Evolutionary conservation across 306 rosid species (phyloP), one percentile per base, ranked within the genome.

Genomic region (Abrus pulchellus): DNA sequence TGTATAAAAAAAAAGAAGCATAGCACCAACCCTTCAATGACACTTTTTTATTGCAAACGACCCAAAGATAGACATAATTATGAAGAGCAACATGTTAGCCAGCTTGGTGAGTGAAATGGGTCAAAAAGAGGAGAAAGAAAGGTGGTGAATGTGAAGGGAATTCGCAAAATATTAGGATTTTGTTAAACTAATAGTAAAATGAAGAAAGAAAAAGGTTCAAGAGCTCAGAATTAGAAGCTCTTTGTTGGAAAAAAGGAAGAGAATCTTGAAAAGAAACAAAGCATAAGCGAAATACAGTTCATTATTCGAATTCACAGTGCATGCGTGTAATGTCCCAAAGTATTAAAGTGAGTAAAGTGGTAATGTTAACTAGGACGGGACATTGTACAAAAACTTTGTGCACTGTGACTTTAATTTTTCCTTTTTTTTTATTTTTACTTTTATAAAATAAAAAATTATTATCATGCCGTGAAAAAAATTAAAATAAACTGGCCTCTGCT

Each of bases 231-330:
- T 66, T 65, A 81, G 89, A 85, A 86, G 69, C 63, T 72, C 87
- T 85, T 75, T 84, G 85, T 85, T 80, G 80, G 80, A 70, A 71
- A 80, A 84, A 86, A 72, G 72, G 79, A 85, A 88, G 75, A 82
- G 94, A 92, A 92, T 90, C 97, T 85, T 84, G 47, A 79, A 90
- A 88, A 89, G 88, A 83, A 84, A 81, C 67, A 77, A 82, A 86
- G 86, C 79, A 80, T 77, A 54, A 77, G 68, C 72, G 74, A 77
- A 75, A 76, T 83, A 68, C 89, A 79, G 86, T 82, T 83, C 86
- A 88, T 87, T 79, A 74, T 80, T 83, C 75, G 78, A 74, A 80
- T 77, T 77, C 67, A 56, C 61, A 80, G 36, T 82, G 84, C 88
- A 86, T 70, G 90, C 90, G 84, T 80, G 77, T 64, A 69, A 83